Base-by-base conservation (phyloP, 2,329 filamentous ascomycete genomes). In the Sporothrix brasiliensis region DNA sequence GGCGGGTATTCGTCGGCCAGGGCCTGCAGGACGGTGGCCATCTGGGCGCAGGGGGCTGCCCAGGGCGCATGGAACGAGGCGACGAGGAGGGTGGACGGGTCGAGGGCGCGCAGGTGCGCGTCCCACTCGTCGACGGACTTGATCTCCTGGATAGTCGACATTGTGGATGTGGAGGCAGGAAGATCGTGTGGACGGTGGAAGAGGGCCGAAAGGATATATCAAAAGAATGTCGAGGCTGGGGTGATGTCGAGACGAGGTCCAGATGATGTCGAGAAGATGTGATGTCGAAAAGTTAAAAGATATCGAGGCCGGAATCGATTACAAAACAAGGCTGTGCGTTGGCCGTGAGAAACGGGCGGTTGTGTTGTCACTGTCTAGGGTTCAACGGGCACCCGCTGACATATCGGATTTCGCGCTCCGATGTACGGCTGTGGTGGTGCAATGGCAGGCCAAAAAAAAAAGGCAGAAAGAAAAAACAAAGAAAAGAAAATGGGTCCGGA, bases 41-140 rank as follows among this genome's bases (percentile, higher is more conserved):
- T 98, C 82, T 97, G 93, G 73, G 92, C 89, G 84, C 95, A 98
- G 60, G 95, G 95, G 72, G 93, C 93, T 41, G 95, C 95, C 95
- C 95, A 99, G 74, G 94, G 92, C 24, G 95, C 93, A 80, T 98
- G 92, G 85, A 99, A 99, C 79, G 94, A 97, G 78, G 97, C 88
- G 77, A 97, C 86, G 73, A 94, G 85, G 72, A 97, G 88, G 19
- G 91, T 88, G 19, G 89, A 86, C 1, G 90, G 78, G 13, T 92
- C 87, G 16, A 94, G 85, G 54, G 88, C 85, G 73, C 85, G 83
- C 73, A 92, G 83, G 77, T 91, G 86, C 74, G 87, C 82, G 74
- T 89, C 84, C 89, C 95, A 97, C 76, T 89, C 88, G 75, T 86
- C 82, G 76, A 93, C 88, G 76, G 87, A 89, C 75, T 88, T 86